These are phyloP conservation scores for Pyrenochaeta sp. DNA, from an alignment of 2,329 filamentous ascomycete species.

Conservation along the genomic window DNA sequence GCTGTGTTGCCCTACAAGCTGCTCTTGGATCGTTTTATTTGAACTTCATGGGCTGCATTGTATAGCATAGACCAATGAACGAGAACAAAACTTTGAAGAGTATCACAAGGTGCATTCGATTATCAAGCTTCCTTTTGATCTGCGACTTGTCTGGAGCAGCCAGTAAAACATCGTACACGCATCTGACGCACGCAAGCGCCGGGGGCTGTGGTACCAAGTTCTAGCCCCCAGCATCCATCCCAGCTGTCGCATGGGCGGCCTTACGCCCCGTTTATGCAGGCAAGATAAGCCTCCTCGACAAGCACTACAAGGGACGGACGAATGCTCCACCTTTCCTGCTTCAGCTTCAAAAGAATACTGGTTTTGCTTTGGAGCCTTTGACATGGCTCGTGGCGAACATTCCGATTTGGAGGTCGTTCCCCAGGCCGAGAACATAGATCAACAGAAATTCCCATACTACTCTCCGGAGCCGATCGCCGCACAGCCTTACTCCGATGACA, in stretches of 20 bases:
- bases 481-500: slow-evolving; percentile 1
- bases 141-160: background rate
- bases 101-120: background rate
- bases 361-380: background rate
- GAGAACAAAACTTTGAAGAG: too few species aligned
- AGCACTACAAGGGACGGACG: background rate
- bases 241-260: background rate
- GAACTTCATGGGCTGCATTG: too few species aligned
- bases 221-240: background rate
- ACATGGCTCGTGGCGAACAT: slow-evolving; percentile 3
- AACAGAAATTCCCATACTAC: slow-evolving; percentile 9
- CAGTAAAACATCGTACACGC: background rate
- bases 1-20: too few species aligned
- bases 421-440: background rate
- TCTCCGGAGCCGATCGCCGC: slow-evolving; percentile 3
- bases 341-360: background rate
- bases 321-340: background rate
- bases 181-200: background rate
- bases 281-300: background rate
- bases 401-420: slow-evolving; percentile 10
- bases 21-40: too few species aligned
- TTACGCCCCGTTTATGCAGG: slow-evolving; percentile 1
- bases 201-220: background rate
- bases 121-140: background rate
- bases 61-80: too few species aligned